A percentile compares a stretch with the other conserved stretches of the same genome.
phyloP scores from a whole-genome alignment of 2,329 filamentous ascomycete species.

The Diatrype stigma region DNA sequence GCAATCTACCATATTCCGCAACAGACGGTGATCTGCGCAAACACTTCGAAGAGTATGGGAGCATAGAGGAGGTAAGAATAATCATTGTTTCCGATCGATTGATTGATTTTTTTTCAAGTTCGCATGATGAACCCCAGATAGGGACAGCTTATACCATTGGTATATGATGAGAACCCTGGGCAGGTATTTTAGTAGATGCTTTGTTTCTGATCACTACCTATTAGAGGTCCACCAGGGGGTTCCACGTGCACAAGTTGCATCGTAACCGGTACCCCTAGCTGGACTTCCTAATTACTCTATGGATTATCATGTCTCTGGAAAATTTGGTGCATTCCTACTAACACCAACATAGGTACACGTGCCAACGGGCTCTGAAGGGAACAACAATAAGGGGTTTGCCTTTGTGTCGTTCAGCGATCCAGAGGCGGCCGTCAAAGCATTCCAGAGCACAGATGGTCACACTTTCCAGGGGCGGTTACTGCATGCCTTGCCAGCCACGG shows the following conservation, averaged over 20 bases:
- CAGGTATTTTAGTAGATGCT: slow-evolving; percentile 99
- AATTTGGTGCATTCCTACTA: slow-evolving; percentile 32
- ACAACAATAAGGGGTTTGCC: slow-evolving; percentile 83
- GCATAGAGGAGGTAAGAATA: slow-evolving; percentile 78
- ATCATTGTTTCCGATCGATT: slow-evolving; percentile 16
- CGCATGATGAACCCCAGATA: slow-evolving; percentile 99
- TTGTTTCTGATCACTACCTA: slow-evolving; percentile 69
- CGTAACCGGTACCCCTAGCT: not conserved
- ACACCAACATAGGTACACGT: slow-evolving; percentile 71
- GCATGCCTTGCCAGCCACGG: slow-evolving; percentile 80
- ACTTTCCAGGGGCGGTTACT: slow-evolving; percentile 90
- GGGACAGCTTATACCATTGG: slow-evolving; percentile 96
- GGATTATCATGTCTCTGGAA: slow-evolving; percentile 19
- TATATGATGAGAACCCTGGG: slow-evolving; percentile 87
- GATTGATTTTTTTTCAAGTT: slow-evolving; percentile 30
- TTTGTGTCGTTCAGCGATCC: slow-evolving; percentile 76
- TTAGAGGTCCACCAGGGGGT: slow-evolving; percentile 7
- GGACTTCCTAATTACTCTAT: slow-evolving; percentile 5
- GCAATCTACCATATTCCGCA: slow-evolving; percentile 80
- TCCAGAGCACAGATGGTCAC: slow-evolving; percentile 73
- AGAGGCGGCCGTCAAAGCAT: slow-evolving; percentile 72
- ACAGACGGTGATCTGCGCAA: slow-evolving; percentile 72
- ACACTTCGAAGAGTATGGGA: slow-evolving; percentile 69
- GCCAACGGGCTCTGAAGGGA: slow-evolving; percentile 65
- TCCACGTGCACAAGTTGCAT: not conserved